Evolutionary conservation across 2,329 filamentous ascomycete genomes (phyloP).

Genomic region (Penicillium concentricum): DNA sequence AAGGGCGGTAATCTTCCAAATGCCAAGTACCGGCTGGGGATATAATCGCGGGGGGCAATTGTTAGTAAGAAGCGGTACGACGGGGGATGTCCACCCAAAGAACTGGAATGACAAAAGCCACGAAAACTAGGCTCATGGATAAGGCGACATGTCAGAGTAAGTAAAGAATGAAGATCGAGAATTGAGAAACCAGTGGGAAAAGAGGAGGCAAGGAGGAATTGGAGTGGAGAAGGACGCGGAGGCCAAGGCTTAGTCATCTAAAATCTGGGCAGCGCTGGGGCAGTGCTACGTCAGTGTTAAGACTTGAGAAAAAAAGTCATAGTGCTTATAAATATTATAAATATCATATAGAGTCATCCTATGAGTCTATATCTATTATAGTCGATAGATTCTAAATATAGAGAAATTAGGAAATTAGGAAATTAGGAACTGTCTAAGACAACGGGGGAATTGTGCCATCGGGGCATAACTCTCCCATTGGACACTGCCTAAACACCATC

Average conservation of each 20-base stretch:
- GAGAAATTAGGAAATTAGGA: not conserved
- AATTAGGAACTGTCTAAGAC: not conserved
- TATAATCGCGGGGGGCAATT: constrained; percentile 14
- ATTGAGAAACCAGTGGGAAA: constrained; percentile 7
- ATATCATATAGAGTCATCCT: not conserved
- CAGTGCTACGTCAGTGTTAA: not conserved
- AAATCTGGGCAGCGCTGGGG: not conserved
- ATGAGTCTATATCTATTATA: not conserved
- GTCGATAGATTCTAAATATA: not conserved
- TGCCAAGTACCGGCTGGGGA: constrained; percentile 19
- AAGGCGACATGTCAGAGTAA: constrained; percentile 16
- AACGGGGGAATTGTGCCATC: no score
- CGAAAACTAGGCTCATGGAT: constrained; percentile 19
- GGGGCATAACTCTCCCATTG: no score
- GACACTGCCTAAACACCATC: no score
- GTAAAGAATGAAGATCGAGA: not conserved
- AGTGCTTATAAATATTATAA: not conserved
- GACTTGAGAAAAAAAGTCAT: not conserved
- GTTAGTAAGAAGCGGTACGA: constrained; percentile 13
- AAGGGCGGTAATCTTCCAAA: constrained; percentile 12
- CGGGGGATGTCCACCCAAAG: constrained; percentile 25
- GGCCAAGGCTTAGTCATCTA: constrained; percentile 22
- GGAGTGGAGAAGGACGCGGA: constrained; percentile 24
- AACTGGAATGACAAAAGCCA: constrained; percentile 18
- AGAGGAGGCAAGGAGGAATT: constrained; percentile 15